Evolutionary conservation across 805 yeast species (phyloP).

Genomic region (Suhomyces canberraensis): DNA sequence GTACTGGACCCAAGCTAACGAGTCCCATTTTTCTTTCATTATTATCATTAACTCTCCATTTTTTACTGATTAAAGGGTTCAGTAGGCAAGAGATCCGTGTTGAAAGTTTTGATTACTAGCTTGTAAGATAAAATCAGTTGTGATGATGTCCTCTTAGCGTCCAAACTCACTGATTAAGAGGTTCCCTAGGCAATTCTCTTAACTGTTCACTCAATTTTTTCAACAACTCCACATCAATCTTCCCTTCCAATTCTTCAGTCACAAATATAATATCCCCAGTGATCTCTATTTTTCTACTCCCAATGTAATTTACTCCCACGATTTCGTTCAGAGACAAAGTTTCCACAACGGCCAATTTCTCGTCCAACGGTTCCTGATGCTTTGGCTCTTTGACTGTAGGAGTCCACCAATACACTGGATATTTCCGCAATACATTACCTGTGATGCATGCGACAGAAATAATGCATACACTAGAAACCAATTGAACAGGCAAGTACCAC

Average conservation of each 20-base stretch:
- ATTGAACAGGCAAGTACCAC: conserved; percentile 60
- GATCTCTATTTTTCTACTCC: neutral
- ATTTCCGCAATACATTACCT: conserved; percentile 50
- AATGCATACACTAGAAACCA: conserved; percentile 48
- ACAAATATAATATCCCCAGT: neutral
- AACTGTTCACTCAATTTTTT: neutral
- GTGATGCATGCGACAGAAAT: conserved; percentile 49
- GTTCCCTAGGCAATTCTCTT: neutral
- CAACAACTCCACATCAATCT: neutral
- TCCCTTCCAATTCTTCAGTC: neutral
- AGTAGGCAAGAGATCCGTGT: too few species aligned
- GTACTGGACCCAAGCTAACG: conserved; percentile 83
- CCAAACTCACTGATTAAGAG: too few species aligned
- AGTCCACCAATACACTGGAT: conserved; percentile 64
- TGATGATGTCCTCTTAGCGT: too few species aligned
- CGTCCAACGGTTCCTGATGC: neutral
- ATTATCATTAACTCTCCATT: too few species aligned
- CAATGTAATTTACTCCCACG: conserved; percentile 4
- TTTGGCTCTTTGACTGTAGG: conserved; percentile 18
- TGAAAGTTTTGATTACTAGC: too few species aligned
- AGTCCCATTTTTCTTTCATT: too few species aligned
- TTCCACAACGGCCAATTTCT: too few species aligned
- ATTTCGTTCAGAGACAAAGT: conserved; percentile 1
- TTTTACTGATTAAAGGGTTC: too few species aligned
- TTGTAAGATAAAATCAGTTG: too few species aligned